These are phyloP conservation scores for Cryptococcus sp. DNA, from an alignment of 1,284 basidiomycete species.

Conservation along the genomic window DNA sequence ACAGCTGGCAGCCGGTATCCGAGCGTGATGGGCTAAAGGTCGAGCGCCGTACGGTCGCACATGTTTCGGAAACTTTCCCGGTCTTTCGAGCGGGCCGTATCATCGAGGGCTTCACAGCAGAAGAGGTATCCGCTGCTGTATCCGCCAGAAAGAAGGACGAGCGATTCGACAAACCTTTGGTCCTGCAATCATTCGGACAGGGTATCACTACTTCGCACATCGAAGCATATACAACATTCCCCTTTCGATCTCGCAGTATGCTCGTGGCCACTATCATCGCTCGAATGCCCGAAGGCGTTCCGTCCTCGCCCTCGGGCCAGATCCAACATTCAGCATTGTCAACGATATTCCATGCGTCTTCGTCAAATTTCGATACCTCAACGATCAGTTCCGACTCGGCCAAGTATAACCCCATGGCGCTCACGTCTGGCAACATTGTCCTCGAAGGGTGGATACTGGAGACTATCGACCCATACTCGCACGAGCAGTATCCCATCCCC, in stretches of 20 bases:
- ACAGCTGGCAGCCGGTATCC: slow-evolving; percentile 78
- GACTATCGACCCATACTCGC: slow-evolving; percentile 94
- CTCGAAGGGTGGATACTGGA: slow-evolving; percentile 96
- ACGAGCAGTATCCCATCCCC: slow-evolving; percentile 92
- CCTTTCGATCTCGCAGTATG: slow-evolving; percentile 87
- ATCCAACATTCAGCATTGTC: slow-evolving; percentile 52
- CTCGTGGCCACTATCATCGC: slow-evolving; percentile 76
- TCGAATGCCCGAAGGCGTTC: slow-evolving; percentile 57
- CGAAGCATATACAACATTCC: slow-evolving; percentile 70
- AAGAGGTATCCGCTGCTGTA: slow-evolving; percentile 76
- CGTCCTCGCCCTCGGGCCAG: slow-evolving; percentile 48
- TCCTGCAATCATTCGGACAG: slow-evolving; percentile 79
- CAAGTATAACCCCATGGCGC: slow-evolving; percentile 75
- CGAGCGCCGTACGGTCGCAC: slow-evolving; percentile 71
- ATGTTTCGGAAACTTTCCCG: slow-evolving; percentile 78
- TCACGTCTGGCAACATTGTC: slow-evolving; percentile 79
- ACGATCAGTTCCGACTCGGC: slow-evolving; percentile 58
- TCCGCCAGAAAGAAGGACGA: slow-evolving; percentile 56
- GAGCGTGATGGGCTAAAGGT: slow-evolving; percentile 77
- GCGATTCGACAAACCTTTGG: slow-evolving; percentile 61
- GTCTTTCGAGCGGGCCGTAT: slow-evolving; percentile 89
- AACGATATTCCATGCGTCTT: slow-evolving; percentile 72
- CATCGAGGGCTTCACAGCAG: slow-evolving; percentile 90
- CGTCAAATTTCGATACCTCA: slow-evolving; percentile 68
- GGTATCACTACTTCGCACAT: slow-evolving; percentile 62